A percentile compares a stretch with the other conserved stretches of the same genome.
Evolutionary conservation across 306 rosid species (phyloP).

Genomic region (Vicia faba): DNA sequence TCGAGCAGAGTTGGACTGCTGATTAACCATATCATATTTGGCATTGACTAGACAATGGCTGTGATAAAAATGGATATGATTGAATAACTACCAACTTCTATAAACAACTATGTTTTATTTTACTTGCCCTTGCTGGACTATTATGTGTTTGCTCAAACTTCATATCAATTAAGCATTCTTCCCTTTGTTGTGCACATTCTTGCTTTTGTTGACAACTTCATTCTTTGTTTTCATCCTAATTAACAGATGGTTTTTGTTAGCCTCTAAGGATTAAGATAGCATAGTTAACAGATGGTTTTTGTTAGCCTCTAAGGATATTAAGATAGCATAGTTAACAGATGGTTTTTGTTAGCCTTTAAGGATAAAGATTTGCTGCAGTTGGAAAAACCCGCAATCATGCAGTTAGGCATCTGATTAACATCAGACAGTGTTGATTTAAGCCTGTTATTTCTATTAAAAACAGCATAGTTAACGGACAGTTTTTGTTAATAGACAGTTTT

Average conservation of each 20-base stretch:
- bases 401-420: no score
- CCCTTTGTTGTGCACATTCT: not conserved
- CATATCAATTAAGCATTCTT: slow-evolving; percentile 27
- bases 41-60: slow-evolving; percentile 25
- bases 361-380: no score
- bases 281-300: not conserved
- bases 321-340: no score
- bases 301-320: no score
- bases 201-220: slow-evolving; percentile 22
- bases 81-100: slow-evolving; percentile 51
- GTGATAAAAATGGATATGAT: slow-evolving; percentile 46
- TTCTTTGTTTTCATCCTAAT: slow-evolving; percentile 5
- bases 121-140: slow-evolving; percentile 38
- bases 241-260: no score
- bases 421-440: no score
- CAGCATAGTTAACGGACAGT: no score
- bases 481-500: no score
- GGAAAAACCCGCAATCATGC: no score
- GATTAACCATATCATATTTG: slow-evolving; percentile 54
- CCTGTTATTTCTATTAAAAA: not conserved
- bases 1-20: slow-evolving; percentile 99
- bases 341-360: no score
- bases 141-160: slow-evolving; percentile 57
- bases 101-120: slow-evolving; percentile 48
- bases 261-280: no score